A percentile compares a stretch with the other conserved stretches of the same genome.
Conservation (phyloP, 768 basidiomycete genomes). For the Tylopilus balloui region DNA sequence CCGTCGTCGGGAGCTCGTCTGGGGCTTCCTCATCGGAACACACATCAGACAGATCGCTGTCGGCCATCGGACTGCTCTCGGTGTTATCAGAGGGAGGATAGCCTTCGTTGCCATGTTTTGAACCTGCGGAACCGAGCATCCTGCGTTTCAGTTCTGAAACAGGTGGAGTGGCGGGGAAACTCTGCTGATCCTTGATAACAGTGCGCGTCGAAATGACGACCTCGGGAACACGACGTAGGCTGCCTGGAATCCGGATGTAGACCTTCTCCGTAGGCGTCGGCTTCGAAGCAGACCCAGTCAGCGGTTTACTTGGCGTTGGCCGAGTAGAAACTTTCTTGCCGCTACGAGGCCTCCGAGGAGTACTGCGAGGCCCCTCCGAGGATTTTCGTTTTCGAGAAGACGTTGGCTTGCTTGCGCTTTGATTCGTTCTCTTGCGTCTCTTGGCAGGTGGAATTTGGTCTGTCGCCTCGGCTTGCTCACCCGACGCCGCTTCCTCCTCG, state of each 20-base stretch:
- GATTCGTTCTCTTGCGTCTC: conserved; percentile 21
- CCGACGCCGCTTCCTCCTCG: conserved; percentile 41
- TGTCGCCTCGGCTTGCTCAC: conserved; percentile 10
- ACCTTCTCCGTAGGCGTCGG: conserved; percentile 23
- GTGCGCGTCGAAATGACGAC: conserved; percentile 19
- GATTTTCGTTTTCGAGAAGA: conserved; percentile 23
- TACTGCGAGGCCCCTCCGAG: conserved; percentile 19
- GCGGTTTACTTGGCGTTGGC: conserved; percentile 16
- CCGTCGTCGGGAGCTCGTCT: conserved; percentile 25
- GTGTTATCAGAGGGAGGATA: conserved; percentile 27
- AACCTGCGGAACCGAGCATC: conserved; percentile 15
- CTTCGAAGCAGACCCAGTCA: conserved; percentile 16
- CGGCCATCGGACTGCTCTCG: conserved; percentile 6
- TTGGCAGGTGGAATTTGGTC: conserved; percentile 21
- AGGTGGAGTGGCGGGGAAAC: conserved; percentile 18
- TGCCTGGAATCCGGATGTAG: conserved; percentile 27
- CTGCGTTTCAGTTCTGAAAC: conserved; percentile 23
- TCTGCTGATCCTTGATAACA: conserved; percentile 12
- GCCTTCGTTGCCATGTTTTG: conserved; percentile 11
- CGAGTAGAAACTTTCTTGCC: conserved; percentile 7
- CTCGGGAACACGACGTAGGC: conserved; percentile 14
- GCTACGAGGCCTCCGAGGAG: conserved; percentile 33
- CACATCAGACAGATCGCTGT: conserved; percentile 28
- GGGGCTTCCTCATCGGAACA: conserved; percentile 20
- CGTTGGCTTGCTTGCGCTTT: conserved; percentile 9